Evolutionary conservation across 2,329 filamentous ascomycete genomes (phyloP), one percentile per base, ranked within the genome.

Genomic region (Penicillium sp.): DNA sequence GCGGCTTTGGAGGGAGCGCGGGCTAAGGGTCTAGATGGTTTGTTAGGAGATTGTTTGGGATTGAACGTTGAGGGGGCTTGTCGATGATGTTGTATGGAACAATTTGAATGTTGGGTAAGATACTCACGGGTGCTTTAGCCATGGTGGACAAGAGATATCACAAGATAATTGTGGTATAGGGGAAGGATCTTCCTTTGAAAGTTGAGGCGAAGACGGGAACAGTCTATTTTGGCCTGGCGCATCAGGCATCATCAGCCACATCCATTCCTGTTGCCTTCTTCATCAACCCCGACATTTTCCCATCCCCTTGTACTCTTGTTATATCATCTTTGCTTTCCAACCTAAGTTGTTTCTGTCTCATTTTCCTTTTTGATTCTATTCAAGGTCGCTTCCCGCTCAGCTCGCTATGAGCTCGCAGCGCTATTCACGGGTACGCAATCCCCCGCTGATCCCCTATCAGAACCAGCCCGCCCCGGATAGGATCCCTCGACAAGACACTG

Each of bases 391-490:
- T 54, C 56, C 66, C 66, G 72, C 69, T 73, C 71, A 71, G 72
- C 75, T 76, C 73, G 70, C 67, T 65, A 80, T 80, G 78, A 78
- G 76, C 75, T 77, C 77, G 69, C 78, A 79, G 72, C 74, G 78
- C 62, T 80, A 80, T 73, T 72, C 78, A 70, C 70, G 76, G 74
- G 78, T 80, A 75, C 63, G 75, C 62, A 55, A 55, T 59, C 58
- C 58, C 53, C 55, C 63, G 57, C 64, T 59, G 56, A 65, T 62
- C 59, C 58, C 51, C 55, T 61, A 57, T 60, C 56, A 39, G 55
- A 53, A 52, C 35, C n/a, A 33, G 9, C 17, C 25, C 39, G 8
- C 31, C 56, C 49, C 54, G 57, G 60, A 62, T 61, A 39, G 53
- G 58, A 62, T 52, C 55, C 42, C 51, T 44, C 39, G 50, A 41